Evolutionary conservation across 2,329 filamentous ascomycete genomes (phyloP).

Genomic region (Scopulariopsis brevicaulis): DNA sequence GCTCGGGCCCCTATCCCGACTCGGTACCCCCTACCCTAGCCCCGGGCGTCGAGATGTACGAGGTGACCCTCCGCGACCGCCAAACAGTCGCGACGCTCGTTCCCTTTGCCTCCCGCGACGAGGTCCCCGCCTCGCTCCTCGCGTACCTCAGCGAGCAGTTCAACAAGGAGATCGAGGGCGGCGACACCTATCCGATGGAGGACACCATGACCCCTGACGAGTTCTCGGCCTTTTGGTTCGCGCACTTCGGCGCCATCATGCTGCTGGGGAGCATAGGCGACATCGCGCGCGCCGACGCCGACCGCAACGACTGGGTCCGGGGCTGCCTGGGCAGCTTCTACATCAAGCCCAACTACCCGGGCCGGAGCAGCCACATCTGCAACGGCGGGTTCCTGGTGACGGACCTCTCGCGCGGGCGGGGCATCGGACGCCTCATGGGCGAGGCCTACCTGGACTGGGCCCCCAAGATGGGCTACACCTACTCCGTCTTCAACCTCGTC

Average conservation of each 20-base stretch:
- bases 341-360: constrained; percentile 89
- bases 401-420: constrained; percentile 59
- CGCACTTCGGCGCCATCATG: constrained; percentile 83
- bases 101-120: constrained; percentile 64
- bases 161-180: constrained; percentile 83
- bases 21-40: constrained; percentile 53
- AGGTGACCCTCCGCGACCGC: constrained; percentile 73
- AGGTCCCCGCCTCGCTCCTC: constrained; percentile 66
- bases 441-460: constrained; percentile 71
- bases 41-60: constrained; percentile 55
- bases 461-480: constrained; percentile 73
- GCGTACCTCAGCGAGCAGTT: constrained; percentile 73
- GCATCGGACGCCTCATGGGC: constrained; percentile 65
- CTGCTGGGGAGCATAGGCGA: constrained; percentile 63
- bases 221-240: constrained; percentile 82
- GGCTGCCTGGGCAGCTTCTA: constrained; percentile 85
- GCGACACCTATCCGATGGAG: constrained; percentile 85
- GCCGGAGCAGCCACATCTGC: constrained; percentile 81
- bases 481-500: constrained; percentile 88
- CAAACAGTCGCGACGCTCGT: constrained; percentile 76
- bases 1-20: constrained; percentile 52
- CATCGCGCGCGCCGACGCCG: constrained; percentile 17
- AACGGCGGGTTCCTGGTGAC: constrained; percentile 74
- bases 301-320: constrained; percentile 65
- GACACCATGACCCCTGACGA: constrained; percentile 61